Evolutionary conservation across 768 basidiomycete genomes (phyloP).

Genomic region (Russula earlei): DNA sequence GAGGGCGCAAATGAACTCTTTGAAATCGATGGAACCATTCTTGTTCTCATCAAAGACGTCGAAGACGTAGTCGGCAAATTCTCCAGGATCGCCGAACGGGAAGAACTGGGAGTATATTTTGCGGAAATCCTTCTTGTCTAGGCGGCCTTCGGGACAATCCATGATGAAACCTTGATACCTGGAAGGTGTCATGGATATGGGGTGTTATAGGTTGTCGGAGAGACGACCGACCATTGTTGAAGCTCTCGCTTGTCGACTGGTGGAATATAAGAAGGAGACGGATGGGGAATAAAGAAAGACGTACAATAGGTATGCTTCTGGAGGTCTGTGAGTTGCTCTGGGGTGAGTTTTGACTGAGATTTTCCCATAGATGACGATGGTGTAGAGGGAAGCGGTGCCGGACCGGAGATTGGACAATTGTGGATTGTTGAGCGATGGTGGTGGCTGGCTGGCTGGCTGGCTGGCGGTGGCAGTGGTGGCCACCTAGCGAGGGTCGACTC

Average conservation of each 20-base stretch:
- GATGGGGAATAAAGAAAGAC: constrained; percentile 20
- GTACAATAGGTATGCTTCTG: constrained; percentile 98
- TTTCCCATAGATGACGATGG: constrained; percentile 94
- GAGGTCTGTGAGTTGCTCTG: constrained; percentile 87
- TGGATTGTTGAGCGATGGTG: background rate
- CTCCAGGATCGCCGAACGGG: constrained; percentile 94
- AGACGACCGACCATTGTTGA: constrained; percentile 68
- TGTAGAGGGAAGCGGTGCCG: background rate
- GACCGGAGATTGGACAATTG: background rate
- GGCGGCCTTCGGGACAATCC: constrained; percentile 94
- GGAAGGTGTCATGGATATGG: constrained; percentile 10
- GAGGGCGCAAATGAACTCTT: constrained; percentile 97
- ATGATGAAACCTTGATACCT: constrained; percentile 99
- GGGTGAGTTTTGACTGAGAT: constrained; percentile 89
- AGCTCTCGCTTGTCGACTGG: constrained; percentile 94
- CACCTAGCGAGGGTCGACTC: no score
- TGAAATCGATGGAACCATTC: constrained; percentile 97
- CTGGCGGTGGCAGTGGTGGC: no score
- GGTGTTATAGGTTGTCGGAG: background rate
- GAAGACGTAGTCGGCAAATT: constrained; percentile 98
- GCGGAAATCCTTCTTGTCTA: constrained; percentile 92
- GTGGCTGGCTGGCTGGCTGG: no score
- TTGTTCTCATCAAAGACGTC: constrained; percentile 94
- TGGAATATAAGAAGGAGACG: constrained; percentile 2
- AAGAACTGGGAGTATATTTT: constrained; percentile 99